A percentile compares a stretch with the other conserved stretches of the same genome.
Conservation (phyloP, 768 basidiomycete species). For the Naganishia kalamii region DNA sequence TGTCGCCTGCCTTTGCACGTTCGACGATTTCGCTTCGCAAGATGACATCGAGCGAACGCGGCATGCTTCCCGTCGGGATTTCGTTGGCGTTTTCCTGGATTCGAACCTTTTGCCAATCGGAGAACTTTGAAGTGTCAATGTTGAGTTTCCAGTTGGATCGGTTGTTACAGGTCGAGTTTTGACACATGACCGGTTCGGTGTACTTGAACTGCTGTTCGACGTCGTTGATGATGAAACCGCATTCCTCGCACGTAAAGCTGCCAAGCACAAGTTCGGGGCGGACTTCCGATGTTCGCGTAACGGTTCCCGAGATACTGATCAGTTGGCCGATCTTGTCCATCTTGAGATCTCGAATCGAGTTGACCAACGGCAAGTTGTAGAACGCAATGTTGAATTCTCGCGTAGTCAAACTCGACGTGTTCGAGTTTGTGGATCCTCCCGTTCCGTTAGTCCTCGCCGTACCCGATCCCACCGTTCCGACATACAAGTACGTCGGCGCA, state of each 20-base stretch:
- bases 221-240: conserved; percentile 76
- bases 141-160: conserved; percentile 84
- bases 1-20: conserved; percentile 97
- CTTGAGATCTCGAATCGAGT: conserved; percentile 85
- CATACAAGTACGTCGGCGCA: conserved; percentile 89
- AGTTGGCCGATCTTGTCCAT: conserved; percentile 91
- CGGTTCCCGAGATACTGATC: conserved; percentile 92
- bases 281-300: conserved; percentile 95
- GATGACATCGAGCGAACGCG: conserved; percentile 86
- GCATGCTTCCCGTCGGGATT: conserved; percentile 98
- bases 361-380: conserved; percentile 86
- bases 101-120: conserved; percentile 98
- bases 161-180: conserved; percentile 89
- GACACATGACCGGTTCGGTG: conserved; percentile 94
- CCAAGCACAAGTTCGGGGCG: conserved; percentile 89
- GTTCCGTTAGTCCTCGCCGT: neutral
- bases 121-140: conserved; percentile 92
- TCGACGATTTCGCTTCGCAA: conserved; percentile 93
- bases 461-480: conserved; percentile 61
- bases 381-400: conserved; percentile 94
- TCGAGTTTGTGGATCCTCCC: conserved; percentile 33
- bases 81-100: conserved; percentile 99
- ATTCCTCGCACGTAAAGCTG: conserved; percentile 86
- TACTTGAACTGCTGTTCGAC: conserved; percentile 99
- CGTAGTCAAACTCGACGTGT: conserved; percentile 79